Evolutionary conservation across 2,329 filamentous ascomycete species (phyloP).

Genomic region (Knoxdaviesia capensis): DNA sequence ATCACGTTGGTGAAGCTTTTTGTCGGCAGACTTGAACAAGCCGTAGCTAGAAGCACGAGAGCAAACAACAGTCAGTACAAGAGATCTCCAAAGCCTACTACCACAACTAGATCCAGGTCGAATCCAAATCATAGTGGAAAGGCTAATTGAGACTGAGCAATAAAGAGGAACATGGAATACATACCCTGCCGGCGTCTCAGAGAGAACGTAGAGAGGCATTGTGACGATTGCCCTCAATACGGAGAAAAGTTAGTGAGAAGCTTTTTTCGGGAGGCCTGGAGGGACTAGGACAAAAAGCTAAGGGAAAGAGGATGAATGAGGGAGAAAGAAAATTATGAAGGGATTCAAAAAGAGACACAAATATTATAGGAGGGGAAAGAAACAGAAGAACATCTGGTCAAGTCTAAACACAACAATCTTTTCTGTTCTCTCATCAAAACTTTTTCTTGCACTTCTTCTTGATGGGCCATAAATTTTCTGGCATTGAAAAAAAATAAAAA

Average conservation of each 20-base stretch:
- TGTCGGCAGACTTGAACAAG: constrained; percentile 95
- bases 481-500: constrained; percentile 4
- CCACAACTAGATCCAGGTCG: no score
- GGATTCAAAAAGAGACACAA: constrained; percentile 2
- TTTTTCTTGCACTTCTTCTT: no score
- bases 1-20: constrained; percentile 86
- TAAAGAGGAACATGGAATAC: constrained; percentile 11
- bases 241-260: no score
- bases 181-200: constrained; percentile 72
- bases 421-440: no score
- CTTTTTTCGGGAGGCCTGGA: no score
- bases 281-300: background rate
- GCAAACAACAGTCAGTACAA: background rate
- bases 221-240: background rate
- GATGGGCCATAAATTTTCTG: no score
- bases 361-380: background rate
- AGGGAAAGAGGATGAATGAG: background rate
- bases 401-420: no score
- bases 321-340: constrained; percentile 2
- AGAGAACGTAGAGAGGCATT: constrained; percentile 62
- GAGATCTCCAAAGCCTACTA: background rate
- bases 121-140: no score
- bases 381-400: no score
- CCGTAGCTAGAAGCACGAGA: constrained; percentile 48
- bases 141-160: no score